phyloP scores from a whole-genome alignment of 345 rosid species.

The Rhodamnia argentea region DNA sequence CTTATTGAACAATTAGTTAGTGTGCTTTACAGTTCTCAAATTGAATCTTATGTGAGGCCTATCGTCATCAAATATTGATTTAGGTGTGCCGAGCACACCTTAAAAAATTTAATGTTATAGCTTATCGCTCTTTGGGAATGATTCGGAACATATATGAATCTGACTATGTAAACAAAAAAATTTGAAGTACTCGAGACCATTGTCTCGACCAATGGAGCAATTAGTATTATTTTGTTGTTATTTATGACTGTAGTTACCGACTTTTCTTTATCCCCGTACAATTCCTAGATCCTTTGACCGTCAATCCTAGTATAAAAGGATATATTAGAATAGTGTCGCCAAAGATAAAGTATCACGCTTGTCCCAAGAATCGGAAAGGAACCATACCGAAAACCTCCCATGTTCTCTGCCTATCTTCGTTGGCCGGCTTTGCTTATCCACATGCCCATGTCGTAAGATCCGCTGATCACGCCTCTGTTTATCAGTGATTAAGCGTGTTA shows the following conservation, averaged over 20 bases:
- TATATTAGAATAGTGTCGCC: not conserved
- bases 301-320: not conserved
- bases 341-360: not conserved
- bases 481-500: not conserved
- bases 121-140: not conserved
- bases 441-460: conserved; percentile 42
- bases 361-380: conserved; percentile 1
- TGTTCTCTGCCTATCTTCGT: not conserved
- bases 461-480: conserved; percentile 18
- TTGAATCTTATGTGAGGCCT: not conserved
- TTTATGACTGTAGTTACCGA: not conserved
- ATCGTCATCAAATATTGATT: not conserved
- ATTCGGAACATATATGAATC: not conserved
- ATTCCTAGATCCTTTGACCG: not conserved
- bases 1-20: not conserved
- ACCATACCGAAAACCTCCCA: not conserved
- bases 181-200: not conserved
- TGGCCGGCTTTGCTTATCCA: conserved; percentile 19
- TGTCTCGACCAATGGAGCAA: not conserved
- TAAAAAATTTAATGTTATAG: not conserved
- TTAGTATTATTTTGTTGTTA: not conserved
- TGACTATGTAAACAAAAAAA: not conserved
- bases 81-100: not conserved
- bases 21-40: not conserved
- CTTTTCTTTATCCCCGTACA: not conserved